phyloP scores from a whole-genome alignment of 805 yeast species.

The Yarrowia porcina region DNA sequence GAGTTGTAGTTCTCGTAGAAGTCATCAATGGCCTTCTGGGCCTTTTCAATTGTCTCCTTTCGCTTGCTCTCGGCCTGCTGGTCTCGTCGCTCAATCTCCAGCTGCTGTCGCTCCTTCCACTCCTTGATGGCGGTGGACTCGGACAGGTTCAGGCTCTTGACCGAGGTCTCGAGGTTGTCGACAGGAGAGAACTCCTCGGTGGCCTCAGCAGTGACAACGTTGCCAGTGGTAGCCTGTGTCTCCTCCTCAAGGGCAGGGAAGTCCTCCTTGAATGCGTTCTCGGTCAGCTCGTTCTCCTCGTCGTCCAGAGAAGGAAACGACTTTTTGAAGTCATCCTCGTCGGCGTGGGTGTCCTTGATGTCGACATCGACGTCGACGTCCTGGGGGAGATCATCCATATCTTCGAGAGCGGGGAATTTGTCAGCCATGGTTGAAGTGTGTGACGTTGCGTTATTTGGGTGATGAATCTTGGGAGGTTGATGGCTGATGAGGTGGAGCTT shows the following conservation, averaged over 20 bases:
- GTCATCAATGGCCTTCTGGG: constrained; percentile 80
- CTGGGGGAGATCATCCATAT: constrained; percentile 36
- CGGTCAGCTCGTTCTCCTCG: constrained; percentile 40
- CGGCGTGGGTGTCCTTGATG: constrained; percentile 37
- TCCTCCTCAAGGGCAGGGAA: constrained; percentile 31
- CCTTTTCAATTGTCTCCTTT: constrained; percentile 65
- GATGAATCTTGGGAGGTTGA: constrained; percentile 15
- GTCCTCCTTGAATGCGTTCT: constrained; percentile 30
- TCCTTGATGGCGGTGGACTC: constrained; percentile 61
- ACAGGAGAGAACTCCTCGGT: constrained; percentile 28
- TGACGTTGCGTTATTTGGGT: constrained; percentile 10
- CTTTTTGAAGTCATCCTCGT: constrained; percentile 44
- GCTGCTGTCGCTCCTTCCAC: constrained; percentile 79
- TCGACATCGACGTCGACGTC: constrained; percentile 23
- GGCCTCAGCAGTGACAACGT: constrained; percentile 23
- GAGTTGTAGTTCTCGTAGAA: constrained; percentile 87
- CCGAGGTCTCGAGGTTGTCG: constrained; percentile 29
- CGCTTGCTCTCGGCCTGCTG: constrained; percentile 61
- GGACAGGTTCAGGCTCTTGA: constrained; percentile 36
- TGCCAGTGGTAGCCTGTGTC: constrained; percentile 4
- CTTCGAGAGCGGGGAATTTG: constrained; percentile 41
- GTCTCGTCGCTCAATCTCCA: constrained; percentile 79
- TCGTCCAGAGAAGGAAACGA: constrained; percentile 43
- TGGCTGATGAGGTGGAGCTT: constrained; percentile 25
- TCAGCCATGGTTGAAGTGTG: constrained; percentile 34